These are phyloP conservation scores for Coffea humblotiana DNA, from an alignment of 305 asterid genomes.

Conservation along the genomic window DNA sequence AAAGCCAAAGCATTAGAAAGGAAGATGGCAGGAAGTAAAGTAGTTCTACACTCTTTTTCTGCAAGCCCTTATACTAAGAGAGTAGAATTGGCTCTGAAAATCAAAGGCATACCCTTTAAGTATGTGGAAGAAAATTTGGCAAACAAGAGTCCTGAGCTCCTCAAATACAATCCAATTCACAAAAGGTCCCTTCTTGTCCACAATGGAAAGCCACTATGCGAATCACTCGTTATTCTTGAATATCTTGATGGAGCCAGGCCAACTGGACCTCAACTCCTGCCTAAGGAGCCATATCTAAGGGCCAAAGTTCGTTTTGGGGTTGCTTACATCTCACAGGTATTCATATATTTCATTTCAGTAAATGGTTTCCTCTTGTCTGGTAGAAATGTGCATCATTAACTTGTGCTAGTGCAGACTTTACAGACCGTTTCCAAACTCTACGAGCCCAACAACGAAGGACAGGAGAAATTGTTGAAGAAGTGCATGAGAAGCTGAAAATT, in stretches of 20 bases:
- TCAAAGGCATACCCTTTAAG: constrained; percentile 7
- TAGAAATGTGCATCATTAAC: too few species aligned
- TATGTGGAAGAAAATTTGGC: constrained; percentile 11
- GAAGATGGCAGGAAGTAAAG: constrained; percentile 13
- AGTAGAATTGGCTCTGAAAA: constrained; percentile 1
- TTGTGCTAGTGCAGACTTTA: constrained; percentile 6
- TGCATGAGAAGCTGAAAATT: constrained; percentile 9
- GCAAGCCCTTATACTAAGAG: constrained; percentile 5
- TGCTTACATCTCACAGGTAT: constrained; percentile 10
- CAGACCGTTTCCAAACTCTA: constrained; percentile 16
- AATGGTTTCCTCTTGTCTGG: not conserved
- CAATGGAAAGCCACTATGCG: constrained; percentile 6
- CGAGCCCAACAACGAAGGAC: constrained; percentile 1
- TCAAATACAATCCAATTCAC: not conserved
- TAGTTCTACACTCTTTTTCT: not conserved
- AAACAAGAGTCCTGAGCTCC: constrained; percentile 3
- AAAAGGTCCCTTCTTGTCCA: constrained; percentile 14
- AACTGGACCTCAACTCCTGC: constrained; percentile 4
- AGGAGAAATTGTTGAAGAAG: constrained; percentile 8
- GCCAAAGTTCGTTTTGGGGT: constrained; percentile 5
- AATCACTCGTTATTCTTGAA: constrained; percentile 3
- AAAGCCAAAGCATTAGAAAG: not conserved
- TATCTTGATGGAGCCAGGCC: constrained; percentile 1
- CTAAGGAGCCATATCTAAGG: constrained; percentile 3
- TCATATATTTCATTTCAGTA: too few species aligned